Conservation (phyloP, 495 filamentous ascomycete genomes). For the Clavariopsis aquatica region DNA sequence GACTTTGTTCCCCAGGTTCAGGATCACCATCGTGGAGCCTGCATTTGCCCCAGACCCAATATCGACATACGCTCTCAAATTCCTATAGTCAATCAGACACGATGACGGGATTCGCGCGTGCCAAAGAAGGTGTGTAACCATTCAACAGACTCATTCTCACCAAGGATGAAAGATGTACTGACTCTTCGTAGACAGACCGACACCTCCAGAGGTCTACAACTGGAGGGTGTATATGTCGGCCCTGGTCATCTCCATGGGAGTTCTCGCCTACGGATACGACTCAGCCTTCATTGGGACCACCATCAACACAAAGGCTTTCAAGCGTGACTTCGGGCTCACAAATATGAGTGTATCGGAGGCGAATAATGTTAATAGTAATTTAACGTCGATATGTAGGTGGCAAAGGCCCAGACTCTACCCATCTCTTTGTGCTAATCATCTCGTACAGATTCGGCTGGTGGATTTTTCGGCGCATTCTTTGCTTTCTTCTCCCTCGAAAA, state of each 20-base stretch:
- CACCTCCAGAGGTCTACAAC: slow-evolving; percentile 44
- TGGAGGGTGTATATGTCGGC: slow-evolving; percentile 38
- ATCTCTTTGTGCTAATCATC: background rate
- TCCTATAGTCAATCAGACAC: slow-evolving; percentile 7
- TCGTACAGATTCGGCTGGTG: slow-evolving; percentile 38
- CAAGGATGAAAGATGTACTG: too few species aligned
- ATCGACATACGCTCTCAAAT: background rate
- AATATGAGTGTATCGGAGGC: slow-evolving; percentile 37
- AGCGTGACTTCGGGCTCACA: slow-evolving; percentile 40
- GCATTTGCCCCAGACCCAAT: background rate
- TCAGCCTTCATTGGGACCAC: slow-evolving; percentile 43
- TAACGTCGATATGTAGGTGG: slow-evolving; percentile 40
- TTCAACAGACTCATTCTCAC: too few species aligned
- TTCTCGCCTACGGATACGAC: slow-evolving; percentile 39
- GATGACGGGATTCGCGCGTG: slow-evolving; percentile 40
- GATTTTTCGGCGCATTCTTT: slow-evolving; percentile 42
- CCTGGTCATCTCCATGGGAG: slow-evolving; percentile 38
- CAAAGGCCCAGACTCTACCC: background rate
- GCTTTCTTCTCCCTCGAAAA: slow-evolving; percentile 44
- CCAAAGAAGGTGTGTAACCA: too few species aligned
- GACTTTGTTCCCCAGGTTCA: slow-evolving; percentile 1
- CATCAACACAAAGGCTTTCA: slow-evolving; percentile 40
- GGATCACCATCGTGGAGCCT: slow-evolving; percentile 18
- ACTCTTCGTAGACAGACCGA: too few species aligned
- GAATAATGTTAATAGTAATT: slow-evolving; percentile 42